A percentile compares a stretch with the other conserved stretches of the same genome.
Evolutionary conservation across 495 filamentous ascomycete species (phyloP).

Genomic region (Aspergillus sparsus): DNA sequence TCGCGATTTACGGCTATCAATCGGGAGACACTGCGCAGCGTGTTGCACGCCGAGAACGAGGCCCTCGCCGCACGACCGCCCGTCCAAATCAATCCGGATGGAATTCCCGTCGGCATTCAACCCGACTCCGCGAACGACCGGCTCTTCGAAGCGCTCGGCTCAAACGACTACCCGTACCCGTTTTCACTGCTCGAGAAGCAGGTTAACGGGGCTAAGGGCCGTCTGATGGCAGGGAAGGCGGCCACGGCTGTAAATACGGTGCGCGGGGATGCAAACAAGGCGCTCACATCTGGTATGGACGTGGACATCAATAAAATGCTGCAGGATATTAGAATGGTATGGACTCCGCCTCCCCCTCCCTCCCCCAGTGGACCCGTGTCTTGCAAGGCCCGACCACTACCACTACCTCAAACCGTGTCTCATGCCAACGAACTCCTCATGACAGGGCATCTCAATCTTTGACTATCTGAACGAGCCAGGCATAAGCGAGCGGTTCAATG

Average conservation of each 20-base stretch:
- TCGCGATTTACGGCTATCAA: neutral
- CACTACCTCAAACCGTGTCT: neutral
- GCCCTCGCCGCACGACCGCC: neutral
- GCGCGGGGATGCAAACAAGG: neutral
- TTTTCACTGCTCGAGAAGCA: slow-evolving; percentile 5
- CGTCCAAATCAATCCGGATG: neutral
- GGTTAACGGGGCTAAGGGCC: slow-evolving; percentile 1
- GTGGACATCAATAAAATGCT: neutral
- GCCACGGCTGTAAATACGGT: neutral
- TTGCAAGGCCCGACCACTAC: neutral
- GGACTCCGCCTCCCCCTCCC: slow-evolving; percentile 2
- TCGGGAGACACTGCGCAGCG: neutral
- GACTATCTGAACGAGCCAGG: neutral
- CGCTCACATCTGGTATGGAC: neutral
- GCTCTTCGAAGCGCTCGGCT: slow-evolving; percentile 5
- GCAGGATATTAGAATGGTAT: slow-evolving; percentile 1
- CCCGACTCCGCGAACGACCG: slow-evolving; percentile 1
- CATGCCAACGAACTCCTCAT: neutral
- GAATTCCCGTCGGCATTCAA: neutral
- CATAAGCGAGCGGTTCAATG: neutral
- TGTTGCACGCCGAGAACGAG: slow-evolving; percentile 5
- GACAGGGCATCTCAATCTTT: neutral
- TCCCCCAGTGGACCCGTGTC: neutral
- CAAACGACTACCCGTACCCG: neutral
- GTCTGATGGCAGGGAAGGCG: neutral